Percentiles rank a stretch among this genome's conserved stretches.
Evolutionary conservation across 768 basidiomycete species (phyloP).

Genomic region (Boletus rufocinnamomeus): DNA sequence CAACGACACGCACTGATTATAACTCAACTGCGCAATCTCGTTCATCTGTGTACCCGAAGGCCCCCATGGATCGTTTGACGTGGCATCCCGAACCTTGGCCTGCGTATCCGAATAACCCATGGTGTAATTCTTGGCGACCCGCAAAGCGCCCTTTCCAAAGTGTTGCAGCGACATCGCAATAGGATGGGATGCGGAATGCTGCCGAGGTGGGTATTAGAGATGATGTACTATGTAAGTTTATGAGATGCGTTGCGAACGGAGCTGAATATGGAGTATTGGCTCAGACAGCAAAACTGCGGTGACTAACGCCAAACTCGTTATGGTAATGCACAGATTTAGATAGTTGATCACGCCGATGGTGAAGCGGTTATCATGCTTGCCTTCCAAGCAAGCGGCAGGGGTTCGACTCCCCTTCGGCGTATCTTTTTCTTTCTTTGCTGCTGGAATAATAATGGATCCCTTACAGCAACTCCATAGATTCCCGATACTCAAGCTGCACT

Average conservation of each 20-base stretch:
- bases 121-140: slow-evolving; percentile 94
- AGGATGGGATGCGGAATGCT: slow-evolving; percentile 1
- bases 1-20: slow-evolving; percentile 76
- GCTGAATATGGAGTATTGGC: slow-evolving; percentile 5
- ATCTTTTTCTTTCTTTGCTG: background rate
- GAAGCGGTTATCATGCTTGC: slow-evolving; percentile 94
- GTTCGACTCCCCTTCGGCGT: slow-evolving; percentile 73
- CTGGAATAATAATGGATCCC: background rate
- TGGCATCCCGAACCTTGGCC: slow-evolving; percentile 94
- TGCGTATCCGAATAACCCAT: slow-evolving; percentile 95
- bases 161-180: slow-evolving; percentile 60
- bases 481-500: too few species aligned
- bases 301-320: background rate
- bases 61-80: slow-evolving; percentile 97
- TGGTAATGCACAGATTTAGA: slow-evolving; percentile 1
- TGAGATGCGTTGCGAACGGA: slow-evolving; percentile 23
- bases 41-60: slow-evolving; percentile 99
- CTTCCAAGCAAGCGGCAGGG: slow-evolving; percentile 80
- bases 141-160: slow-evolving; percentile 81
- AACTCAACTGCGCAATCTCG: slow-evolving; percentile 95
- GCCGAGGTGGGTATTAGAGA: slow-evolving; percentile 16
- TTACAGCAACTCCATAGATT: background rate
- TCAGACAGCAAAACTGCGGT: slow-evolving; percentile 14
- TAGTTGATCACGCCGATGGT: slow-evolving; percentile 56
- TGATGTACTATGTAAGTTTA: slow-evolving; percentile 1